Evolutionary conservation across 2,329 filamentous ascomycete species (phyloP), one percentile per base, ranked within the genome.

Genomic region (Talaromyces sp.): DNA sequence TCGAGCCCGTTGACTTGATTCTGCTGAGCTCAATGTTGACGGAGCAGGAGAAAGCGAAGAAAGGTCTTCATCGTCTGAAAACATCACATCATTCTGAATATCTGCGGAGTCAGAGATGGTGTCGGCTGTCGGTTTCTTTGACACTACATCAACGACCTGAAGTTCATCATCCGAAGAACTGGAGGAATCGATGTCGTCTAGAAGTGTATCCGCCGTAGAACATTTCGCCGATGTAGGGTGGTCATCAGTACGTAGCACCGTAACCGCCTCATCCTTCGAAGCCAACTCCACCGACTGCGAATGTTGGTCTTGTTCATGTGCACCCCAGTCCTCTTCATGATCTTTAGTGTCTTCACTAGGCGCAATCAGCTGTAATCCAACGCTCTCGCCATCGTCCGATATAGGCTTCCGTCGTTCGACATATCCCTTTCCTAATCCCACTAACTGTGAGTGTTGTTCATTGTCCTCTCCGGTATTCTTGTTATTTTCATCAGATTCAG

Each of bases 11-110:
- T 11, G 57, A 28, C 36, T 56, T 45, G 28, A 22, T 10, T 50
- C 35, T 41, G 53, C 35, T 9, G 57, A 56, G 11, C n/a, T 22
- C 8, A 55, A 9, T 4, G 65, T 69, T 2, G 71, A 71, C 2
- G 67, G 67, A 5, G 69, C 65, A 5, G 74, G 74, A 15, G 74
- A 75, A n/a, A 75, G 63, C 6, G 72, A 65, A 13, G 74, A 76
- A 17, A 62, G 61, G 36, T 65, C 63, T 33, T 65, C 57, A 35
- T 66, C 63, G 0, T 59, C 53, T 6, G 40, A 19, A 13, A 59
- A 8, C 9, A 56, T 25, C n/a, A 39, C n/a, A 31, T 43, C 22
- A 40, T 43, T 8, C 63, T 65, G 21, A 33, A 51, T 5, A 52
- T 39, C 35, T 36, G 54, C n/a, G n/a, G 51, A 31, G n/a, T 54